These are phyloP conservation scores for Prunus mume DNA, from an alignment of 306 rosid genomes.

Conservation along the genomic window DNA sequence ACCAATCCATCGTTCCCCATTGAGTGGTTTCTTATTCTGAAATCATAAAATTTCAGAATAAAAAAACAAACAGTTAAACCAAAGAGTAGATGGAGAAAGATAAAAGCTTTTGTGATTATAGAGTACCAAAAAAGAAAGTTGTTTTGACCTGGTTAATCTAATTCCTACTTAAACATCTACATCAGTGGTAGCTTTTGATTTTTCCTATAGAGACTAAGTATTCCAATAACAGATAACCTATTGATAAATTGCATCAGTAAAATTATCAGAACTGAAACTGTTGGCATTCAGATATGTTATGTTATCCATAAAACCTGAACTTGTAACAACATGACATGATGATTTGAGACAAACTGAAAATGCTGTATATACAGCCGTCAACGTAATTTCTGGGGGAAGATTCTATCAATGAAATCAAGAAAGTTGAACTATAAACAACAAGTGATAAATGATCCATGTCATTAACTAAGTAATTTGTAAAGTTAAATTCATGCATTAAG, in stretches of 20 bases:
- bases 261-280: background rate
- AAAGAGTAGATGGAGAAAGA: constrained; percentile 6
- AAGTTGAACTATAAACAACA: too few relatives aligned
- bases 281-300: background rate
- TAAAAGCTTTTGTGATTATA: background rate
- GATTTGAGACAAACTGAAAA: background rate
- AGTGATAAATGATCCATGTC: too few relatives aligned
- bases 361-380: too few relatives aligned
- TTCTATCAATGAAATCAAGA: too few relatives aligned
- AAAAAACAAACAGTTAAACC: constrained; percentile 13
- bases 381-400: too few relatives aligned
- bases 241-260: background rate
- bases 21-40: constrained; percentile 45
- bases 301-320: background rate
- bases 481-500: too few relatives aligned
- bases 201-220: background rate
- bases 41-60: constrained; percentile 14
- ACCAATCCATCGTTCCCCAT: constrained; percentile 59
- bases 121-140: background rate
- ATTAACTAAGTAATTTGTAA: too few relatives aligned
- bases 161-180: background rate
- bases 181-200: background rate
- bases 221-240: background rate
- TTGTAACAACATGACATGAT: background rate
- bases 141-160: background rate